These are phyloP conservation scores for Pascua guehoae DNA, from an alignment of 1,284 basidiomycete genomes.

Conservation along the genomic window DNA sequence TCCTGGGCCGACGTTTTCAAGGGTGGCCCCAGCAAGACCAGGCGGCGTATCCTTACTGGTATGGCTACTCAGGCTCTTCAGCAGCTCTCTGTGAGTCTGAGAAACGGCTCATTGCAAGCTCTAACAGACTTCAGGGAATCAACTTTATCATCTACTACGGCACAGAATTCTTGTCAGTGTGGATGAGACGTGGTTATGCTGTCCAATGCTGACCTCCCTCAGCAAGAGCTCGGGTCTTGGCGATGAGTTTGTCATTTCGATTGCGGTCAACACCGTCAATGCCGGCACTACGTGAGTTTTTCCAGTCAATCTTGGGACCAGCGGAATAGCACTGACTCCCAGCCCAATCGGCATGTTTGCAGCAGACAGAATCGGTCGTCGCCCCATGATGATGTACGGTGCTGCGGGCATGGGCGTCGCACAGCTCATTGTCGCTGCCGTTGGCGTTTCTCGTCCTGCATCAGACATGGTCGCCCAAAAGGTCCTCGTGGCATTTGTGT, in stretches of 20 bases:
- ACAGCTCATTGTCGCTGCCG: constrained; percentile 38
- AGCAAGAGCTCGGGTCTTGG: constrained; percentile 23
- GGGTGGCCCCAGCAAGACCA: constrained; percentile 23
- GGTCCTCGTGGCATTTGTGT: constrained; percentile 45
- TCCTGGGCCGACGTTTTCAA: constrained; percentile 36
- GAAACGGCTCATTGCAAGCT: constrained; percentile 40
- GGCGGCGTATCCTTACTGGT: constrained; percentile 35
- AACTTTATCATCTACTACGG: constrained; percentile 41
- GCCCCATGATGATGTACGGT: constrained; percentile 41
- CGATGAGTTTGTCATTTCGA: constrained; percentile 36
- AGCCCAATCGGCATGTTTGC: constrained; percentile 9
- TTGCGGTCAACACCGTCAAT: constrained; percentile 48
- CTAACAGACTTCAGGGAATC: constrained; percentile 25
- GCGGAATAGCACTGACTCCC: too few species aligned
- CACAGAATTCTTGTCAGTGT: constrained; percentile 12
- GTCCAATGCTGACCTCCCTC: too few species aligned
- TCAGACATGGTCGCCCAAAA: constrained; percentile 39
- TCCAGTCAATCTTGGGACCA: constrained; percentile 15
- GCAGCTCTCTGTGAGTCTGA: constrained; percentile 4
- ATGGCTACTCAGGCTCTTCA: constrained; percentile 40
- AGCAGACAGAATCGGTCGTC: constrained; percentile 38
- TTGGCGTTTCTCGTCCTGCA: constrained; percentile 18
- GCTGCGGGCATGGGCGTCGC: constrained; percentile 24
- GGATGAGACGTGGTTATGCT: too few species aligned
- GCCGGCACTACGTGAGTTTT: constrained; percentile 30